These are phyloP conservation scores for Stagonosporopsis cucurbitacearum DNA, from an alignment of 2,329 filamentous ascomycete species.

Conservation along the genomic window DNA sequence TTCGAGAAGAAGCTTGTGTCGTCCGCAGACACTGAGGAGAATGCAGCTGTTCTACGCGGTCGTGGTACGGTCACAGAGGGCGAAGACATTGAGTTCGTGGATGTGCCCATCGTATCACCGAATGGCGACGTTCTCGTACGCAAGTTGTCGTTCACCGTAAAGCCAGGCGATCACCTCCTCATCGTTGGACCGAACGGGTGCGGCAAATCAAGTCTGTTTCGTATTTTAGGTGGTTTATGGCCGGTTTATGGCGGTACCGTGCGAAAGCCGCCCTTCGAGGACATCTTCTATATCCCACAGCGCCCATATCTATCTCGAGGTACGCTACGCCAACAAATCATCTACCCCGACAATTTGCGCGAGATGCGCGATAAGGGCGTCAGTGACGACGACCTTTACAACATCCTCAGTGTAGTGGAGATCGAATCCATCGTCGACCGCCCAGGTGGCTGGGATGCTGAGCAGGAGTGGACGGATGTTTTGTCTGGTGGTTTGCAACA, in stretches of 20 bases:
- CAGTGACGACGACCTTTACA: constrained; percentile 79
- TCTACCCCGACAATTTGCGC: constrained; percentile 88
- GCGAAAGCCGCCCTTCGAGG: constrained; percentile 85
- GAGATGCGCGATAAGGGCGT: constrained; percentile 86
- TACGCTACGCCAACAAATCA: constrained; percentile 93
- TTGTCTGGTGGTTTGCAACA: constrained; percentile 93
- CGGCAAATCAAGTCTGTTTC: constrained; percentile 94
- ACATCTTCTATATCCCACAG: constrained; percentile 98
- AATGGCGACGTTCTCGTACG: constrained; percentile 92
- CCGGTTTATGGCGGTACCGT: constrained; percentile 96
- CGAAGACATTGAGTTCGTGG: constrained; percentile 79
- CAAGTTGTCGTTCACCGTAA: constrained; percentile 84
- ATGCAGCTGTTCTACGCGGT: constrained; percentile 81
- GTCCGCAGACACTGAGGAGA: constrained; percentile 79
- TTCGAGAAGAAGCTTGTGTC: constrained; percentile 98
- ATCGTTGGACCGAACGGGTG: constrained; percentile 97
- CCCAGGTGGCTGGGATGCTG: constrained; percentile 86
- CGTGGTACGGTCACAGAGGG: constrained; percentile 84
- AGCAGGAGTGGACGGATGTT: constrained; percentile 96
- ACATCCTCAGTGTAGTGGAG: constrained; percentile 78
- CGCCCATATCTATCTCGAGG: constrained; percentile 91
- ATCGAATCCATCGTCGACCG: constrained; percentile 83
- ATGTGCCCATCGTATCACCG: constrained; percentile 95
- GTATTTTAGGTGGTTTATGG: constrained; percentile 95
- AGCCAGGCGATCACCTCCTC: constrained; percentile 85